Evolutionary conservation across 2,329 filamentous ascomycete species (phyloP), one percentile per base, ranked within the genome.

Genomic region (Diaporthe capsici): DNA sequence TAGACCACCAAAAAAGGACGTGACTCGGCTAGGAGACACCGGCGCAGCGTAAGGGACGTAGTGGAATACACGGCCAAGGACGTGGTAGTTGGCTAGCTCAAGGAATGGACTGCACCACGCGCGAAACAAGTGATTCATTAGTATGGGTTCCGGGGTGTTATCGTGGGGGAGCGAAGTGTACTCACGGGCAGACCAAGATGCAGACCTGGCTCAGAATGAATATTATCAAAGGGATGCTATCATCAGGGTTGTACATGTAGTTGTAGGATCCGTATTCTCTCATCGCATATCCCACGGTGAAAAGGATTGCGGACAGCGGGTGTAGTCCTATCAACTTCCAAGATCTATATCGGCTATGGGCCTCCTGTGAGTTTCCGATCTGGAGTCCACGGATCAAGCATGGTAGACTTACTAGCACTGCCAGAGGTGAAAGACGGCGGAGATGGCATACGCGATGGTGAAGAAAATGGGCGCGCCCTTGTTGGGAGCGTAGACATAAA

Each of bases 41-140:
- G 89, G 89, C 0, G 89, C 84, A 72, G 88, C 84, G 78, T 90
- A 89, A 0, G 90, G 90, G 4, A 90, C 84, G 80, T 91, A 91
- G 81, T 87, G 88, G 25, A 92, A 83, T n/a, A 90, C 84, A 4
- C 89, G 86, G 4, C 87, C 87, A 57, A 92, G 86, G 72, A 90
- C 85, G 78, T 90, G 86, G 81, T 91, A 91, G 80, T 91, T 90
- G 60, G 87, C 85, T 3, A 89, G 85, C 63, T 90, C 89, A 72
- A 90, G 86, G 10, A 90, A 82, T 53, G 79, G 79, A 6, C 79
- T 80, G 42, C 25, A 55, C 7, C 9, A 22, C 1, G 17, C 17
- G 37, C 10, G 10, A 57, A 31, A 20, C 28, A 22, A 47, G 22
- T 28, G 20, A 4, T 22, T 68, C 22, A 44, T 37, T 7, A 49